Percentiles rank a stretch among this genome's conserved stretches.
Evolutionary conservation across 352 stramenopile genomes (phyloP).

Genomic region (Thalassiosira hispida): DNA sequence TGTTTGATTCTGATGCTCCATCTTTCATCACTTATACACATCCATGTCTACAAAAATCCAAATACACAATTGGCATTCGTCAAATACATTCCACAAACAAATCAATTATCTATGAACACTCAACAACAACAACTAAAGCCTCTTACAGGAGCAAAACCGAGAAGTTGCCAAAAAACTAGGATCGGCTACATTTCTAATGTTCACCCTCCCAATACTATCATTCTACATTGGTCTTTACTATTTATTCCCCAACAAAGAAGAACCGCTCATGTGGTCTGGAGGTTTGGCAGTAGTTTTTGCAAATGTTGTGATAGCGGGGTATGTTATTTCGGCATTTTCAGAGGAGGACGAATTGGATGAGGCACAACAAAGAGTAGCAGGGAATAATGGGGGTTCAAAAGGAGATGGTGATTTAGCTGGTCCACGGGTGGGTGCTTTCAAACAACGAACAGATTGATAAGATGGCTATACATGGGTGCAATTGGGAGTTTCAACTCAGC

Average conservation of each 20-base stretch:
- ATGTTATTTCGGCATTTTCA: conserved; percentile 68
- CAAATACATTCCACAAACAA: background rate
- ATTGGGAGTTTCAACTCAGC: background rate
- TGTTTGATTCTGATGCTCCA: too few species aligned
- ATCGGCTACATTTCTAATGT: conserved; percentile 70
- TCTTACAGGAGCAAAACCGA: conserved; percentile 73
- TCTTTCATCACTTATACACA: background rate
- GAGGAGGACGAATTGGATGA: conserved; percentile 55
- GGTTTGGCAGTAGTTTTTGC: conserved; percentile 65
- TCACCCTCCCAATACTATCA: conserved; percentile 66
- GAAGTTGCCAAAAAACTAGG: conserved; percentile 70
- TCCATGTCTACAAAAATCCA: background rate
- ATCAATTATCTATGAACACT: conserved; percentile 3
- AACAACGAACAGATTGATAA: conserved; percentile 65
- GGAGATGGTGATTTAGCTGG: conserved; percentile 50
- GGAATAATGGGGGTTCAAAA: background rate
- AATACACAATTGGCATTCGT: background rate
- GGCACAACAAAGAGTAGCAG: background rate
- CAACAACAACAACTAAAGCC: conserved; percentile 18
- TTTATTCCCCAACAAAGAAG: conserved; percentile 63
- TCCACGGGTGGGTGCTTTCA: conserved; percentile 53
- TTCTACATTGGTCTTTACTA: conserved; percentile 64
- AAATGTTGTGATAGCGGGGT: conserved; percentile 73
- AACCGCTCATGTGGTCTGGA: conserved; percentile 72
- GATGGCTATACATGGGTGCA: too few species aligned